A percentile compares a stretch with the other conserved stretches of the same genome.
phyloP scores from a whole-genome alignment of 164 flowering plant species.

The Hamamelis virginiana region DNA sequence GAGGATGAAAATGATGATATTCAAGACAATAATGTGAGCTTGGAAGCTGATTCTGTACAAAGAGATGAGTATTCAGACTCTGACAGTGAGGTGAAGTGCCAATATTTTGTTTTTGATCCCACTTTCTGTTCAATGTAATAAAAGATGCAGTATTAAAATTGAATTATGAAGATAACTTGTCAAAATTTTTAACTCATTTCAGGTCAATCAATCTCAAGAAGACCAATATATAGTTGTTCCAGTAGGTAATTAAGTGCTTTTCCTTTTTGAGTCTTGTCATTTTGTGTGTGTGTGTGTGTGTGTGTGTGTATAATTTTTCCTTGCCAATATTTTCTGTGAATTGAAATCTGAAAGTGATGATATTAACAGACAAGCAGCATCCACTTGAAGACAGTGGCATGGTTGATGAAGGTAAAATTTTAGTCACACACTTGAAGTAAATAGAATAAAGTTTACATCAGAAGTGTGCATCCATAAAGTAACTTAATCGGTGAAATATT shows the following conservation, averaged over 20 bases:
- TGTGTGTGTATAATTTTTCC: too few relatives aligned
- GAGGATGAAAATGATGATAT: slow-evolving; percentile 78
- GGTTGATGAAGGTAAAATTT: slow-evolving; percentile 52
- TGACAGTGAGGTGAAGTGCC: slow-evolving; percentile 70
- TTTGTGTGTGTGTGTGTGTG: too few relatives aligned
- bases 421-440: background rate
- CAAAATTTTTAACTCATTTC: slow-evolving; percentile 15
- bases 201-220: slow-evolving; percentile 56
- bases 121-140: background rate
- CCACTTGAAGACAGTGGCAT: slow-evolving; percentile 34
- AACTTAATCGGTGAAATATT: background rate
- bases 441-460: background rate
- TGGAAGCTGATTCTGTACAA: slow-evolving; percentile 67
- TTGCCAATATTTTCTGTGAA: background rate
- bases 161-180: background rate
- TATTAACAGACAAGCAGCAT: slow-evolving; percentile 40
- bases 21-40: slow-evolving; percentile 60
- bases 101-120: background rate
- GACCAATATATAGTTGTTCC: slow-evolving; percentile 67
- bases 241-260: slow-evolving; percentile 41
- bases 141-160: background rate
- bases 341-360: slow-evolving; percentile 5
- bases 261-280: background rate
- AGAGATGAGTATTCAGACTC: slow-evolving; percentile 53
- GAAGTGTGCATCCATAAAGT: too few relatives aligned